Evolutionary conservation across 2,329 filamentous ascomycete genomes (phyloP), one percentile per base, ranked within the genome.

Genomic region (Colletotrichum sojae): DNA sequence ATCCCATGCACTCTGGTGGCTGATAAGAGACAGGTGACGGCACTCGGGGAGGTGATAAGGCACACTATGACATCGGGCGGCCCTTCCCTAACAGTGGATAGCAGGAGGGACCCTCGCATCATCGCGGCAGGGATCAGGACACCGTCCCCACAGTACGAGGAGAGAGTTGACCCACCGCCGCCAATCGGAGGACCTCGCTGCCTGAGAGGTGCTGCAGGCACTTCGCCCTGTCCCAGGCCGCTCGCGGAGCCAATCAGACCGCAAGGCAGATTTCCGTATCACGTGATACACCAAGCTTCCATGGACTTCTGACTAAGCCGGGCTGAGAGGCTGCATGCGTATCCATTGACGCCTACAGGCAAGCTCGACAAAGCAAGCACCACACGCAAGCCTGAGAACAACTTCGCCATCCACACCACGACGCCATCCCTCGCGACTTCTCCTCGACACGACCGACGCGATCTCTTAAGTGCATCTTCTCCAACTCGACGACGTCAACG

Each of bases 321-420:
- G 64, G 57, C 60, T 61, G 64, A 65, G 55, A 69, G 60, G 69
- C 66, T 72, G 71, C 69, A 71, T 72, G 55, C 67, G 67, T 71
- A 71, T 63, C 71, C 61, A 60, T 70, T 72, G 71, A 71, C 71
- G 71, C 71, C 71, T 72, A 71, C 69, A 59, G 54, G 48, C 63
- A 61, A 67, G 67, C 67, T 57, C 36, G 48, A 59, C 25, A 51
- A 56, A 48, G 31, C 63, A 61, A 53, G 55, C 43, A 61, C 20
- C 43, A 52, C 13, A 45, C 48, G 46, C 45, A 52, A 49, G 48
- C 31, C 40, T 52, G 61, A 31, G 39, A 66, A 51, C 65, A 67
- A 60, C 55, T 39, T 49, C 18, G 43, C 51, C 67, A 61, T 64
- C 65, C 56, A 62, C 65, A 46, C 39, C 51, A 61, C 40, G 31